Evolutionary conservation across 176 grass and related monocot species (phyloP).

Genomic region (Oryza longistaminata): DNA sequence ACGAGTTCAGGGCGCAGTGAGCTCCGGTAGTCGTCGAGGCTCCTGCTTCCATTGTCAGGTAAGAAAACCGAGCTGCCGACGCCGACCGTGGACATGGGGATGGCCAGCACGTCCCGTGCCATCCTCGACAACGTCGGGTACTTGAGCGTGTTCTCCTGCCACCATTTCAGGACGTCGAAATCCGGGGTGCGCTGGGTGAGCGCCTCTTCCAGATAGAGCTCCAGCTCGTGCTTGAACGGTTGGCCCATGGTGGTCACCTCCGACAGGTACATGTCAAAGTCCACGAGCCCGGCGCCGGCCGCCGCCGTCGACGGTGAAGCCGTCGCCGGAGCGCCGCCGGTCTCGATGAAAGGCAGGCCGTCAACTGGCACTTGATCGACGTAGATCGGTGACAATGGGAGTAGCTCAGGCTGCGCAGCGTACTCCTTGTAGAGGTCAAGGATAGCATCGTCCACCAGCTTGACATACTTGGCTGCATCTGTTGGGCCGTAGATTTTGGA

Average conservation of each 20-base stretch:
- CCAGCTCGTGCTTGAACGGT: conserved; percentile 43
- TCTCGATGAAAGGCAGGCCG: background rate
- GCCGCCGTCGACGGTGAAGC: background rate
- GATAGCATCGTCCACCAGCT: conserved; percentile 44
- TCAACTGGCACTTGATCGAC: conserved; percentile 2
- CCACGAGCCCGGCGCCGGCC: conserved; percentile 15
- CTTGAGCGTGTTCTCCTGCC: conserved; percentile 42
- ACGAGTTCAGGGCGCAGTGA: conserved; percentile 48
- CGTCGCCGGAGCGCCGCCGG: background rate
- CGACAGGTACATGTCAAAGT: conserved; percentile 48
- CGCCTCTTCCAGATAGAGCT: conserved; percentile 58
- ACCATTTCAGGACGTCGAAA: conserved; percentile 58
- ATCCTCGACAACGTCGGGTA: conserved; percentile 57
- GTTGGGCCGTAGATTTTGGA: conserved; percentile 45
- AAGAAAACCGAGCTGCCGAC: conserved; percentile 35
- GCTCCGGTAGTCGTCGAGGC: conserved; percentile 51
- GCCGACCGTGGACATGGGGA: conserved; percentile 39
- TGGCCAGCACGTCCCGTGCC: conserved; percentile 44
- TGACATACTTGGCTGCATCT: conserved; percentile 39
- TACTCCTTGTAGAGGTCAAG: conserved; percentile 51
- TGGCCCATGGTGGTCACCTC: conserved; percentile 20
- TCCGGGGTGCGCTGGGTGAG: conserved; percentile 32
- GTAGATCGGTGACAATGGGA: conserved; percentile 22
- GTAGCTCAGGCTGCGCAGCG: conserved; percentile 10
- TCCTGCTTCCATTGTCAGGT: conserved; percentile 28